A percentile compares a stretch with the other conserved stretches of the same genome.
Evolutionary conservation across 768 basidiomycete genomes (phyloP).

Genomic region (Lentinula edodes): DNA sequence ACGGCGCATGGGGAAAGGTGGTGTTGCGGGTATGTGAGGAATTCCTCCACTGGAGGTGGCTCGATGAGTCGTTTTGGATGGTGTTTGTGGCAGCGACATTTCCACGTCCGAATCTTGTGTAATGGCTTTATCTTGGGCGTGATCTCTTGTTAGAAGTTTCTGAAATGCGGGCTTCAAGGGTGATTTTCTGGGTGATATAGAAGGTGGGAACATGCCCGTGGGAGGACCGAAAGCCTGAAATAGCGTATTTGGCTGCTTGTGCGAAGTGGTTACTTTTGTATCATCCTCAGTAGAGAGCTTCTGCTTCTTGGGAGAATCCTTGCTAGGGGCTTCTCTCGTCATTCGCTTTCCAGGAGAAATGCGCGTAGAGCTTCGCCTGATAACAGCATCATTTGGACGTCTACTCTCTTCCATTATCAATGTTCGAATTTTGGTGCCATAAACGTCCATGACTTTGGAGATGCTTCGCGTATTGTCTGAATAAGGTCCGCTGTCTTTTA

Average conservation of each 20-base stretch:
- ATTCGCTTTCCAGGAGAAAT: neutral
- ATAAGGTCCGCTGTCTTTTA: neutral
- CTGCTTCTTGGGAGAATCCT: slow-evolving; percentile 3
- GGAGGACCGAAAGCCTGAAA: too few species aligned
- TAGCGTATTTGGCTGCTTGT: too few species aligned
- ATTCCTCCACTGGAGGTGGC: neutral
- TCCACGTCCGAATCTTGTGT: neutral
- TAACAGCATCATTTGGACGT: neutral
- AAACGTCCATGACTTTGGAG: neutral
- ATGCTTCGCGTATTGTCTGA: neutral
- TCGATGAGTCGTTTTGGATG: neutral
- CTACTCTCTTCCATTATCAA: neutral
- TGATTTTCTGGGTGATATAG: neutral
- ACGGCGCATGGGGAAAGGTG: neutral
- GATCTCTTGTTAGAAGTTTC: neutral
- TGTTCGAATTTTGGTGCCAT: neutral
- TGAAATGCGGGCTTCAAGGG: neutral
- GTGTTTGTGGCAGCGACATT: neutral
- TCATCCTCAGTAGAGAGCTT: neutral
- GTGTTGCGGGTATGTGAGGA: neutral
- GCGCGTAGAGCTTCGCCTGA: neutral
- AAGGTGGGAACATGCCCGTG: neutral
- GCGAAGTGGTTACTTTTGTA: neutral
- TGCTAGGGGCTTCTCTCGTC: neutral
- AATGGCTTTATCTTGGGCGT: neutral